phyloP scores from a whole-genome alignment of 805 yeast genomes.

The Debaryomyces prosopidis region DNA sequence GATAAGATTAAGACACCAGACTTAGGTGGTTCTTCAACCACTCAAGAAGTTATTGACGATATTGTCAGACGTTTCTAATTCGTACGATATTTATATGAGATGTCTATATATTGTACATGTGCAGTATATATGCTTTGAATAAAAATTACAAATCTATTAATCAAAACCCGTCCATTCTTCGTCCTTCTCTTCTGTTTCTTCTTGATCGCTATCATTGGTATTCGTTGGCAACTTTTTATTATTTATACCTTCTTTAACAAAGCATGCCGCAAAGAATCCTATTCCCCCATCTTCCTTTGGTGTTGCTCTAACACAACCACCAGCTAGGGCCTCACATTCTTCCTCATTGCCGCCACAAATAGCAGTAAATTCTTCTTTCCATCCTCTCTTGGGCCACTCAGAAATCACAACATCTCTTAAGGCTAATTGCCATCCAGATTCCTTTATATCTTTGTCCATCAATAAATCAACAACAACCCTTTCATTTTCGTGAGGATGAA shows the following conservation, averaged over 20 bases:
- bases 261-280: conserved; percentile 95
- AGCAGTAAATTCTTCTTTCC: conserved; percentile 61
- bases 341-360: conserved; percentile 46
- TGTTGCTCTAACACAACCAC: conserved; percentile 80
- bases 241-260: conserved; percentile 45
- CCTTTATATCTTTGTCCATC: conserved; percentile 60
- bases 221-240: too few relatives aligned
- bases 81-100: background rate
- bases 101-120: background rate
- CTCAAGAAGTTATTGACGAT: conserved; percentile 86
- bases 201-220: background rate
- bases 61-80: conserved; percentile 53
- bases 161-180: conserved; percentile 19
- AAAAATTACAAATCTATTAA: conserved; percentile 17
- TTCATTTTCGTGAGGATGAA: conserved; percentile 93
- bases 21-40: conserved; percentile 86
- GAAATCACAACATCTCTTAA: conserved; percentile 68
- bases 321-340: conserved; percentile 52
- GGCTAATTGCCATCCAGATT: conserved; percentile 74
- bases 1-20: conserved; percentile 87
- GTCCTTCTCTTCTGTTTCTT: conserved; percentile 1
- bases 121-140: conserved; percentile 8
- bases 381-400: conserved; percentile 84
- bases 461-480: conserved; percentile 81
- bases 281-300: conserved; percentile 97